A percentile compares a stretch with the other conserved stretches of the same genome.
Evolutionary conservation across 345 rosid species (phyloP).

Genomic region (Eucalyptus lansdowneana): DNA sequence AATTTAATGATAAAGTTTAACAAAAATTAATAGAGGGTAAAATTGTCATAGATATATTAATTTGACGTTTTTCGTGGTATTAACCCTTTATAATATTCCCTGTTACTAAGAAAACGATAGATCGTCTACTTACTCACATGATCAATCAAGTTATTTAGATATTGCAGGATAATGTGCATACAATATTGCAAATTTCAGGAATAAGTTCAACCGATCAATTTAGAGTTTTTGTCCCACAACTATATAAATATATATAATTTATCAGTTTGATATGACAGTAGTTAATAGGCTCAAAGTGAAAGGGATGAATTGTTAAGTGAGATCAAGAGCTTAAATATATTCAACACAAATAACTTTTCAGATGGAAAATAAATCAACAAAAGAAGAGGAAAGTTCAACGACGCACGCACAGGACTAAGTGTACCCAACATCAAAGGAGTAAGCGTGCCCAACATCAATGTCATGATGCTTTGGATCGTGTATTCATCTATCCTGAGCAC

Average conservation of each 20-base stretch:
- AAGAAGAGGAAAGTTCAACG: background rate
- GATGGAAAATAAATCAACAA: background rate
- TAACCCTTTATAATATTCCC: too few relatives aligned
- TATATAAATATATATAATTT: too few relatives aligned
- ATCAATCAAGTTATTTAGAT: background rate
- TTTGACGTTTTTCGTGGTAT: too few relatives aligned
- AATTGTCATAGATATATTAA: too few relatives aligned
- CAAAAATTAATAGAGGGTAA: rapidly evolving
- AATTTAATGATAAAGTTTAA: rapidly evolving
- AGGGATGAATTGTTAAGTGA: too few relatives aligned
- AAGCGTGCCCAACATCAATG: background rate
- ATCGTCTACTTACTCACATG: background rate
- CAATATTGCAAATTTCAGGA: background rate
- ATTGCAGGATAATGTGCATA: background rate
- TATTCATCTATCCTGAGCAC: background rate
- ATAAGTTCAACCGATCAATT: too few relatives aligned
- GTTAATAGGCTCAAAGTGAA: background rate
- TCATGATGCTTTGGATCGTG: background rate
- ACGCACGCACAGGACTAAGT: background rate
- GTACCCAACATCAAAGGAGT: background rate
- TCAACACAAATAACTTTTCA: background rate
- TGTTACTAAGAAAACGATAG: too few relatives aligned
- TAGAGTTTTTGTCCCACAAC: too few relatives aligned
- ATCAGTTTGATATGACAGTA: too few relatives aligned
- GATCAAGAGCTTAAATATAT: background rate